These are phyloP conservation scores for Phytophthora palmivora DNA, from an alignment of 352 stramenopile species.

Conservation along the genomic window DNA sequence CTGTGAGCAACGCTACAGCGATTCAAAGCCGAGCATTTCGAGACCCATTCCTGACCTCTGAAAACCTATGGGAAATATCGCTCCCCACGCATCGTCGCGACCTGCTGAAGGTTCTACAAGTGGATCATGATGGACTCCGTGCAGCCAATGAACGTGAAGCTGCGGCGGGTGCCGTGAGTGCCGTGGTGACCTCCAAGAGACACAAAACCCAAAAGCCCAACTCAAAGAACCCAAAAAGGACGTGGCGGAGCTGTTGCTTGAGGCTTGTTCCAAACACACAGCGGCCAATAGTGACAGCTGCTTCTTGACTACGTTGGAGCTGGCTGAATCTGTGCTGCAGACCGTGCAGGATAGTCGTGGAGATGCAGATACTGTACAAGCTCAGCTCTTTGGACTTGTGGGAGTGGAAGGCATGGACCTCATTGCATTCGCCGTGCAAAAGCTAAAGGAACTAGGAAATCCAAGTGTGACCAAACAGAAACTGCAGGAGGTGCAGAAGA, in stretches of 20 bases:
- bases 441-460: slow-evolving; percentile 40
- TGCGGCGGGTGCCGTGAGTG: slow-evolving; percentile 47
- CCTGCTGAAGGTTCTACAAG: slow-evolving; percentile 57
- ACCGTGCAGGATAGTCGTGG: slow-evolving; percentile 56
- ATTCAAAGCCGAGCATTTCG: slow-evolving; percentile 33
- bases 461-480: slow-evolving; percentile 41
- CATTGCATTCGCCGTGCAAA: slow-evolving; percentile 79
- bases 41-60: slow-evolving; percentile 43
- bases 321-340: slow-evolving; percentile 76
- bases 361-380: slow-evolving; percentile 68
- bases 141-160: slow-evolving; percentile 63
- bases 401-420: slow-evolving; percentile 88
- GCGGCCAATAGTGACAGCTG: slow-evolving; percentile 41
- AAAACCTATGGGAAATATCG: slow-evolving; percentile 41
- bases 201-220: slow-evolving; percentile 39
- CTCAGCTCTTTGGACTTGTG: slow-evolving; percentile 84
- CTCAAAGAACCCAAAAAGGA: slow-evolving; percentile 34
- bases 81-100: slow-evolving; percentile 35
- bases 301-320: slow-evolving; percentile 68
- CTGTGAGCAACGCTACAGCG: slow-evolving; percentile 1
- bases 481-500: slow-evolving; percentile 53
- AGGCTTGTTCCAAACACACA: slow-evolving; percentile 48
- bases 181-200: slow-evolving; percentile 56
- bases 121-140: slow-evolving; percentile 62
- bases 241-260: slow-evolving; percentile 49